Evolutionary conservation across 2,329 filamentous ascomycete genomes (phyloP), one percentile per base, ranked within the genome.

Genomic region (Ceratocystis diversiconidia): DNA sequence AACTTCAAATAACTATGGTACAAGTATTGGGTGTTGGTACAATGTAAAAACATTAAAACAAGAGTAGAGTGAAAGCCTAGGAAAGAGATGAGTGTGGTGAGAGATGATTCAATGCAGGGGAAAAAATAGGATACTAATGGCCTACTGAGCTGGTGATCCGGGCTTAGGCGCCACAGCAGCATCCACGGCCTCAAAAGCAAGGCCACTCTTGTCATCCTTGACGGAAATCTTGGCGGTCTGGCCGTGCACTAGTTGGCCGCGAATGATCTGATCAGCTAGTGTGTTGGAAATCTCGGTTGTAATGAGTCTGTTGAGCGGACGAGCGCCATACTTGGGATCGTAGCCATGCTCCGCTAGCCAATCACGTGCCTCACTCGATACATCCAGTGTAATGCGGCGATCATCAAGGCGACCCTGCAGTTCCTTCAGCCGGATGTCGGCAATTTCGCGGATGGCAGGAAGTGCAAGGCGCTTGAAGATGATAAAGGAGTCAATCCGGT

Each of bases 401-500:
- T 96, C 92, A 69, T 94, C 87, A 1, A 97, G 83, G 50, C 91
- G 85, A 63, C 78, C 77, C 75, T 96, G 92, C 6, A 97, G 79
- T 76, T 97, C 94, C 68, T 81, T 83, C 61, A 97, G 80, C 41
- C 94, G 85, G 69, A 97, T 96, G 72, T 97, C 90, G 61, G 96
- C 91, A 69, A 97, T 97, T 72, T 95, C 92, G 36, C 90, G 82
- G 66, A 97, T 81, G 17, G 92, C 92, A 19, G 81, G 79, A 36
- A 81, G 82, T 0, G 90, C 89, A 1, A 97, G 82, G 7, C 92
- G 84, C 76, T 92, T 92, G 80, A 97, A 97, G 72, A 97, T 79
- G 74, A 97, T 96, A 77, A 97, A 96, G 68, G 95, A 92, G 75
- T 97, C 92, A 69, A 97, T 90, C 22, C 94, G 85, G 77, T 99